A percentile compares a stretch with the other conserved stretches of the same genome.
Evolutionary conservation across 345 rosid species (phyloP).

Genomic region (Syzygium jambos): DNA sequence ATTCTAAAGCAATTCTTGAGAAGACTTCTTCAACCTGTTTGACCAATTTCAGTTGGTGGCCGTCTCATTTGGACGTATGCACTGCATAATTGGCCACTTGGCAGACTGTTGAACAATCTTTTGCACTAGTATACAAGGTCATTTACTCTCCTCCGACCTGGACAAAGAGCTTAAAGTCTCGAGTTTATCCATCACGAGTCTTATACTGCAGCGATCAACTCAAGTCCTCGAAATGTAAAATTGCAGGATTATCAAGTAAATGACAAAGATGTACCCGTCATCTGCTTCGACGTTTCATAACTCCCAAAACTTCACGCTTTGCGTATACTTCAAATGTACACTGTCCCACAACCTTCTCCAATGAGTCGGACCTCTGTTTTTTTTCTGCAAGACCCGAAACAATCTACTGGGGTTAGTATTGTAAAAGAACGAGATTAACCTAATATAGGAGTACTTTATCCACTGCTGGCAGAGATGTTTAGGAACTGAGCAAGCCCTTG

Average conservation of each 20-base stretch:
- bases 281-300: background rate
- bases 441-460: background rate
- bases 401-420: background rate
- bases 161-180: background rate
- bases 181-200: background rate
- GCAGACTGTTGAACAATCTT: background rate
- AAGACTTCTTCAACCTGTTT: background rate
- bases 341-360: background rate
- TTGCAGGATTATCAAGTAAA: background rate
- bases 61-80: background rate
- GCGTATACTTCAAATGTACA: background rate
- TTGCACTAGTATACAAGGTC: background rate
- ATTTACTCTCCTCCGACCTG: background rate
- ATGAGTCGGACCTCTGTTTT: background rate
- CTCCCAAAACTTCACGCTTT: background rate
- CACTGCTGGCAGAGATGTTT: background rate
- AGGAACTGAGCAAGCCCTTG: conserved; percentile 3
- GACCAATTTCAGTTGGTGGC: background rate
- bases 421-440: background rate
- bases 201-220: background rate
- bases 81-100: background rate
- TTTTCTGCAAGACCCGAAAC: background rate
- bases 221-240: background rate
- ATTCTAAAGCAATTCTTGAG: background rate
- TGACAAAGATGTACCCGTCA: background rate